Base-by-base conservation (phyloP, 2,329 filamentous ascomycete genomes). In the Cryphonectria parasitica region DNA sequence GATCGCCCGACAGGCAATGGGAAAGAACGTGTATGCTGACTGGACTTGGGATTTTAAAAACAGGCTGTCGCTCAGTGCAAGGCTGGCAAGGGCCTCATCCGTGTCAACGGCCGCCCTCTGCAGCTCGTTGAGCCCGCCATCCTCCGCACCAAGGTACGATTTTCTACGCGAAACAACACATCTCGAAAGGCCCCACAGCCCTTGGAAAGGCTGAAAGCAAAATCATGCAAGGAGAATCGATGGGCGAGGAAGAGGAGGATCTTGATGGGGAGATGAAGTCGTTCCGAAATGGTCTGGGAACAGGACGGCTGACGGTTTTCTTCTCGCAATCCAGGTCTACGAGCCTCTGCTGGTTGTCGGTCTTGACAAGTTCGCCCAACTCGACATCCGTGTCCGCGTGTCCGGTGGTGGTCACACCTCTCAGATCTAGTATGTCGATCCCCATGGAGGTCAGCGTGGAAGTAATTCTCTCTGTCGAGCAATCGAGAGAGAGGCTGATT, bases 41-140 rank as follows among this genome's bases (percentile, higher is more conserved):
- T 58, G n/a, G 22, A 25, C 49, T 41, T 66, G 65, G 41, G 15
- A 60, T 64, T 68, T 39, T 39, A 11, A 1, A 28, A 58, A 67
- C 54, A 72, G 71, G 71, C 71, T 72, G 71, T 72, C 71, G 71
- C 71, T 61, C 71, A 73, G 67, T 64, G 49, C 65, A 71, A 73
- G 70, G 76, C 77, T 71, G 79, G 79, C 74, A 77, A 80, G 77
- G 96, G 96, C 85, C 91, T 98, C 80, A 90, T 99, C 87, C 97
- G 97, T 90, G 96, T 98, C 87, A 99, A 98, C 89, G 96, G 96
- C 87, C 93, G 94, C 84, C 96, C 96, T 81, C 91, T 99, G 80
- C 88, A 88, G 81, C 93, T 98, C 80, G 92, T 97, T 80, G 93
- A 98, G 88, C 95, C 96, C 80, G 93, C 97, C 88, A 91, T 97